A percentile compares a stretch with the other conserved stretches of the same genome.
Conservation (phyloP, 2,329 filamentous ascomycete species). For the Metarhizium brunneum region DNA sequence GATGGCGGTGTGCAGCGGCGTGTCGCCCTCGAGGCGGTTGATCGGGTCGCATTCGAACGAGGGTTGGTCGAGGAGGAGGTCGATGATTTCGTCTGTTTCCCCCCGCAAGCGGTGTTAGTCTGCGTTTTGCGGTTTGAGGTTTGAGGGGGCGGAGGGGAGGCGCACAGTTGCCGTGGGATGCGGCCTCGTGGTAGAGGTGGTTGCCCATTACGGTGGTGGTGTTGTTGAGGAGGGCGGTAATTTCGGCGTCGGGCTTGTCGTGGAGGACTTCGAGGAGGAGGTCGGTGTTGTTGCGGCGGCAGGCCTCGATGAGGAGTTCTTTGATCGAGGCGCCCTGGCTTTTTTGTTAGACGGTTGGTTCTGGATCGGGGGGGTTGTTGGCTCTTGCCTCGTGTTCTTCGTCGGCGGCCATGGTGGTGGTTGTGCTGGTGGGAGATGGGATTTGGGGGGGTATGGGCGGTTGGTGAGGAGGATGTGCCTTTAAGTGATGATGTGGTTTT, state of each 20-base stretch:
- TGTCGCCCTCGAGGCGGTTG: constrained; percentile 63
- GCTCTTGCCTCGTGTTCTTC: constrained; percentile 13
- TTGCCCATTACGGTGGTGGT: constrained; percentile 81
- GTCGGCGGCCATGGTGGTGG: constrained; percentile 8
- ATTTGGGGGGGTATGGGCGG: neutral
- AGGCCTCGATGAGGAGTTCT: constrained; percentile 86
- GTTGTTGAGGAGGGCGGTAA: constrained; percentile 73
- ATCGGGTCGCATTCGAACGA: constrained; percentile 77
- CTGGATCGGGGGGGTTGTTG: neutral
- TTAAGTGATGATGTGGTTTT: neutral
- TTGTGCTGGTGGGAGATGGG: neutral
- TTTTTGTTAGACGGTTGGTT: neutral
- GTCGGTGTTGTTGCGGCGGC: constrained; percentile 83
- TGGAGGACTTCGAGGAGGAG: constrained; percentile 69
- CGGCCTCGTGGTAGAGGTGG: constrained; percentile 82
- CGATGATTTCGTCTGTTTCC: constrained; percentile 64
- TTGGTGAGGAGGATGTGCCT: neutral
- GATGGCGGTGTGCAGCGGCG: constrained; percentile 70
- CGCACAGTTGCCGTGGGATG: constrained; percentile 75
- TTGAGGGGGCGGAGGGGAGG: constrained; percentile 10
- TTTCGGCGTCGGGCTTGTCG: constrained; percentile 50
- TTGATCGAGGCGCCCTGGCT: constrained; percentile 69
- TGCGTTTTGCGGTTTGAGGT: too few relatives aligned
- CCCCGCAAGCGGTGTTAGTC: neutral
- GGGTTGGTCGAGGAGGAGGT: constrained; percentile 73